These are phyloP conservation scores for Globisporangium spiculum DNA, from an alignment of 352 stramenopile species.

Conservation along the genomic window DNA sequence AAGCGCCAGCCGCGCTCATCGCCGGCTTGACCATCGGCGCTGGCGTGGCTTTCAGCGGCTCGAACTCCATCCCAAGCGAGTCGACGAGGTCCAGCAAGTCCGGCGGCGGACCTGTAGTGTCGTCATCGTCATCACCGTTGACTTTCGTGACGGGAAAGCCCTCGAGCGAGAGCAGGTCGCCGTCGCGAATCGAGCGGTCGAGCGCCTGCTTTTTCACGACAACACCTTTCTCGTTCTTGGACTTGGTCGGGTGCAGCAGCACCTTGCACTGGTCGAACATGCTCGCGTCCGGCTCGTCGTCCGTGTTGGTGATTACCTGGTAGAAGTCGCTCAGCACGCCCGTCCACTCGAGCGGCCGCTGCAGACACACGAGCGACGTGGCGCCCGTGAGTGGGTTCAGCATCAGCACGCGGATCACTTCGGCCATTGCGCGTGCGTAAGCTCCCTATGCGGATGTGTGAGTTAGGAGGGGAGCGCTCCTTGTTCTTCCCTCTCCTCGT, in stretches of 20 bases:
- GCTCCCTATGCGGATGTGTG: background rate
- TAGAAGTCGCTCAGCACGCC: conserved; percentile 79
- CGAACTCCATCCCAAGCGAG: conserved; percentile 59
- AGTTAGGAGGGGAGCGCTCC: background rate
- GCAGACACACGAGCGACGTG: conserved; percentile 77
- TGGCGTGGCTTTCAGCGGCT: conserved; percentile 27
- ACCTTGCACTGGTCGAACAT: conserved; percentile 70
- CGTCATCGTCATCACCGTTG: background rate
- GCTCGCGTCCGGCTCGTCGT: conserved; percentile 61
- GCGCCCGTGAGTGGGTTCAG: conserved; percentile 64
- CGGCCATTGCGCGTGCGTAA: conserved; percentile 35
- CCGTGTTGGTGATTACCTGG: conserved; percentile 78
- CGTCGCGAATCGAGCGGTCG: conserved; percentile 79
- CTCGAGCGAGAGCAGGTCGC: conserved; percentile 71
- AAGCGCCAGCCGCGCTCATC: conserved; percentile 7
- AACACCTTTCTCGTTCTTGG: conserved; percentile 75
- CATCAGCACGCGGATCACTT: conserved; percentile 81
- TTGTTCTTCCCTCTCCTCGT: background rate
- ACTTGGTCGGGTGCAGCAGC: conserved; percentile 79
- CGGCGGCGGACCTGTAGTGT: conserved; percentile 36
- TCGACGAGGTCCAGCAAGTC: conserved; percentile 73
- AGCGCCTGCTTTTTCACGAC: conserved; percentile 65
- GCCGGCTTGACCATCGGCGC: conserved; percentile 25
- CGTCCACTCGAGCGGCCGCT: conserved; percentile 75
- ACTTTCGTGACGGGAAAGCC: conserved; percentile 37